phyloP scores from a whole-genome alignment of 2,329 filamentous ascomycete species.

The Cladosporium sp. region DNA sequence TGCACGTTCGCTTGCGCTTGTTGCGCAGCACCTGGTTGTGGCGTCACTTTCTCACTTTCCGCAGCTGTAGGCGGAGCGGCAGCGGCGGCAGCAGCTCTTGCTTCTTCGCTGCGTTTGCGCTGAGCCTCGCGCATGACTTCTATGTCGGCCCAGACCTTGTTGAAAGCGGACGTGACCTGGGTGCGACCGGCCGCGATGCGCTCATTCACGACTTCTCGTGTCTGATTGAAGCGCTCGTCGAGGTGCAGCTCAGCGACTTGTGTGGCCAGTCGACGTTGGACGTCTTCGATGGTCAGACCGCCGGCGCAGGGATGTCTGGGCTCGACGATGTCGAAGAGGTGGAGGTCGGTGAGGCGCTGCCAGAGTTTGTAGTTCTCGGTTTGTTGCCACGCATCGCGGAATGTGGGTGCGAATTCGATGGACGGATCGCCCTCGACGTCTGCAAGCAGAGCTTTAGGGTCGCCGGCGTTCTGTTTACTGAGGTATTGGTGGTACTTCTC shows the following conservation, averaged over 20 bases:
- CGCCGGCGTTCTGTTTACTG: conserved; percentile 42
- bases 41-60: conserved; percentile 23
- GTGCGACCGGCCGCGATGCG: conserved; percentile 85
- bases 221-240: conserved; percentile 82
- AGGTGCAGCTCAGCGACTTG: conserved; percentile 93
- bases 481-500: conserved; percentile 75
- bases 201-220: conserved; percentile 81
- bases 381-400: conserved; percentile 80
- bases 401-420: conserved; percentile 78
- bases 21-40: conserved; percentile 25
- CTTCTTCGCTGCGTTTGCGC: conserved; percentile 61
- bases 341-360: conserved; percentile 68
- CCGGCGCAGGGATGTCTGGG: conserved; percentile 92
- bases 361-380: conserved; percentile 94
- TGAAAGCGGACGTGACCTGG: conserved; percentile 84
- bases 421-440: conserved; percentile 77
- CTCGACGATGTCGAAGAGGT: conserved; percentile 92
- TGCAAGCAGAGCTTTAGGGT: conserved; percentile 63
- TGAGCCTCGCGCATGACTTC: conserved; percentile 77
- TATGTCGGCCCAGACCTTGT: conserved; percentile 86
- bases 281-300: conserved; percentile 88
- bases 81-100: conserved; percentile 41
- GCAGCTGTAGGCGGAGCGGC: conserved; percentile 18
- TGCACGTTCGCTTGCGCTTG: conserved; percentile 57
- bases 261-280: conserved; percentile 83